Conservation (phyloP, 441 rosid species). For the Erysimum cheiri region DNA sequence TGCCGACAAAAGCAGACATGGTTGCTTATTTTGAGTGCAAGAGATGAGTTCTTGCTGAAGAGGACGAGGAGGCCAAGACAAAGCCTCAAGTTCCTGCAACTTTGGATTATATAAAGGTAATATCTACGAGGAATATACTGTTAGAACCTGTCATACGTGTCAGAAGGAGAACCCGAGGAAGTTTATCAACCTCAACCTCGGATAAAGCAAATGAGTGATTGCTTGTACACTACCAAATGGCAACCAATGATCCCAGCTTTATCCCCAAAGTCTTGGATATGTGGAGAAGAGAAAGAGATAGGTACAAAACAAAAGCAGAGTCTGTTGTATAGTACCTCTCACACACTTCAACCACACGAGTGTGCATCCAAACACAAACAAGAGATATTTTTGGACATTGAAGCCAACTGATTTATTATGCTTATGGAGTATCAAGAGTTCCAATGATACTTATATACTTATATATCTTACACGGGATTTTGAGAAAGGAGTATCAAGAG, state of each 20-base stretch:
- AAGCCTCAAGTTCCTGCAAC: conserved; percentile 47
- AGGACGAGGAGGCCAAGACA: conserved; percentile 46
- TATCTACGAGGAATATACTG: conserved; percentile 50
- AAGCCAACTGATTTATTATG: conserved; percentile 25
- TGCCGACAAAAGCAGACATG: conserved; percentile 92
- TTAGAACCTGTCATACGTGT: conserved; percentile 55
- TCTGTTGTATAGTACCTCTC: conserved; percentile 36
- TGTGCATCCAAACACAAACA: conserved; percentile 33
- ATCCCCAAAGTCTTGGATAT: conserved; percentile 47
- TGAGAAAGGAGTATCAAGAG: conserved; percentile 19
- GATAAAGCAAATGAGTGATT: conserved; percentile 74
- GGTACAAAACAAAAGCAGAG: conserved; percentile 43
- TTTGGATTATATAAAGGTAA: conserved; percentile 51
- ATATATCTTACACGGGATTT: conserved; percentile 23
- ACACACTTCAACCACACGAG: conserved; percentile 35
- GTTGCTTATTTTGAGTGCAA: conserved; percentile 35
- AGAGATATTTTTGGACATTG: conserved; percentile 31
- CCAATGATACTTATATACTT: conserved; percentile 13
- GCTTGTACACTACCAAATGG: conserved; percentile 52
- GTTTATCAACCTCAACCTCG: conserved; percentile 59
- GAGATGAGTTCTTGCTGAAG: conserved; percentile 33
- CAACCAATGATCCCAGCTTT: conserved; percentile 39
- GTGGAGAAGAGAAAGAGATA: conserved; percentile 46
- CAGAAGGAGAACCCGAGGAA: conserved; percentile 53
- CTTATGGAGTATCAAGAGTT: conserved; percentile 20